These are phyloP conservation scores for Fraxinus platypoda DNA, from an alignment of 305 asterid species.

Conservation along the genomic window DNA sequence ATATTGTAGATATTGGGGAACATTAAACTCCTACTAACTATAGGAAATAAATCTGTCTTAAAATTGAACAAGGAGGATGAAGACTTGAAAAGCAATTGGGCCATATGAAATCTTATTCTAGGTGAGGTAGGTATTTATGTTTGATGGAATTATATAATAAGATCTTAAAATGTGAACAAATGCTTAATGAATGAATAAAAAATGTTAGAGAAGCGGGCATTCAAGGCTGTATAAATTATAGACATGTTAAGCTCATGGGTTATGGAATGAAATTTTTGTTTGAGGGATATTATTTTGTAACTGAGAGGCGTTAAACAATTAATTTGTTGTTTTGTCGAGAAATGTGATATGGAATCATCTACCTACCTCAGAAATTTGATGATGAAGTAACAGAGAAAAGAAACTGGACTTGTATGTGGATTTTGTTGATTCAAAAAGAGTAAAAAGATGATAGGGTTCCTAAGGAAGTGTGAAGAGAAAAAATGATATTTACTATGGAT, in stretches of 20 bases:
- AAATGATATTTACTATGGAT: background rate
- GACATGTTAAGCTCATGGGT: background rate
- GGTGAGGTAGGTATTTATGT: background rate
- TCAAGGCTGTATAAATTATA: background rate
- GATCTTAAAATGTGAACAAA: background rate
- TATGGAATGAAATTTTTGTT: background rate
- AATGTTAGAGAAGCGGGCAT: background rate
- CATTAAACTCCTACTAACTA: background rate
- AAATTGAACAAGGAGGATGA: background rate
- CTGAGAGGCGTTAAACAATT: background rate
- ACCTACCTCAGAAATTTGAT: background rate
- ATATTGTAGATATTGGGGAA: background rate
- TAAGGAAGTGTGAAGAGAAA: background rate
- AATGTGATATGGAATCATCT: background rate
- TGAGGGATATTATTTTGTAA: background rate
- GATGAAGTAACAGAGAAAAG: conserved; percentile 1
- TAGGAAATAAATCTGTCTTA: background rate
- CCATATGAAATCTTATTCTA: background rate
- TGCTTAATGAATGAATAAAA: background rate
- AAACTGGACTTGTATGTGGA: background rate
- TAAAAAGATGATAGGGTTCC: background rate
- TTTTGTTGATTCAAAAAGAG: background rate
- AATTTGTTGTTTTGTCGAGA: background rate
- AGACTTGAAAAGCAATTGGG: background rate
- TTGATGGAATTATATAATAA: background rate